Conservation (phyloP, 305 asterid genomes). For the Fraxinus dipetala region DNA sequence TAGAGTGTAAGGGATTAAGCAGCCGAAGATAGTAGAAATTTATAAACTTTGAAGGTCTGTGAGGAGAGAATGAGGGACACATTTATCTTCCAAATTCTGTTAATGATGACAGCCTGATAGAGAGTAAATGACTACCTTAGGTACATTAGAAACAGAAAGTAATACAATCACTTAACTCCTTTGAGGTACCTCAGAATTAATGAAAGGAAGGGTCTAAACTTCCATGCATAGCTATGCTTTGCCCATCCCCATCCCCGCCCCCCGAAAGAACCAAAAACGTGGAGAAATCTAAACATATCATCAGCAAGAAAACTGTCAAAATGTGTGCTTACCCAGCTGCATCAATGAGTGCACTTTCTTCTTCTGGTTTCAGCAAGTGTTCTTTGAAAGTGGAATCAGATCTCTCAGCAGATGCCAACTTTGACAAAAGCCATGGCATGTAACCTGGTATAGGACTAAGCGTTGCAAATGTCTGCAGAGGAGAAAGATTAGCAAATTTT, state of each 20-base stretch:
- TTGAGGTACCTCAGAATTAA: not conserved
- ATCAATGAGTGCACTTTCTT: constrained; percentile 62
- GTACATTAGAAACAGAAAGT: constrained; percentile 8
- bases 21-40: not conserved
- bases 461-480: constrained; percentile 83
- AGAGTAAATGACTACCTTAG: not conserved
- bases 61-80: not conserved
- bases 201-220: not conserved
- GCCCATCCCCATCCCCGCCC: not conserved
- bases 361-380: constrained; percentile 70
- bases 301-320: constrained; percentile 22
- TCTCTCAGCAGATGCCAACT: constrained; percentile 66
- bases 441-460: constrained; percentile 95
- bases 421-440: constrained; percentile 82
- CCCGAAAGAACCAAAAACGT: not conserved
- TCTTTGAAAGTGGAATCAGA: constrained; percentile 70
- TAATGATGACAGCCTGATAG: not conserved
- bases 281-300: not conserved
- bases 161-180: constrained; percentile 1
- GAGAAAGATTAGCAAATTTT: constrained; percentile 20
- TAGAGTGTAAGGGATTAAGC: no score
- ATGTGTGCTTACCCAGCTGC: constrained; percentile 54
- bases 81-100: not conserved
- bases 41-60: not conserved
- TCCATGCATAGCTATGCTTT: not conserved